These are phyloP conservation scores for Neurospora pannonica DNA, from an alignment of 495 filamentous ascomycete species.

Conservation along the genomic window DNA sequence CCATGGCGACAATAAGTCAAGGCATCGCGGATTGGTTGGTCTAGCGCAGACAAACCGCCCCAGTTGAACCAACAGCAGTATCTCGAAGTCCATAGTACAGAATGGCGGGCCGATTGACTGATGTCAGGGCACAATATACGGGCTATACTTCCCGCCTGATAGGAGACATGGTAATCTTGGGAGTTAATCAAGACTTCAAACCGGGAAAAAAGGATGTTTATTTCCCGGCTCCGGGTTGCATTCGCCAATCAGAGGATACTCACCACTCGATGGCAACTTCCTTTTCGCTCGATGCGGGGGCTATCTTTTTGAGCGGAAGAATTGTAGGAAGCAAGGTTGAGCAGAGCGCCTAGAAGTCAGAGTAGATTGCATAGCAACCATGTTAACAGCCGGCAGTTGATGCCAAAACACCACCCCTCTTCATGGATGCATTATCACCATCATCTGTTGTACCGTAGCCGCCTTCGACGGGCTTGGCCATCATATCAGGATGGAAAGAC, in stretches of 20 bases:
- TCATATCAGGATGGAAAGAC: not conserved
- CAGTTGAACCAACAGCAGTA: not conserved
- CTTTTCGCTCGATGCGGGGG: not conserved
- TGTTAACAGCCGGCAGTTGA: constrained; percentile 1
- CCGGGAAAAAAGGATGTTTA: not conserved
- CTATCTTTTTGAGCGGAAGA: not conserved
- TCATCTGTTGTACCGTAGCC: not conserved
- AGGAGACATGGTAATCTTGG: not conserved
- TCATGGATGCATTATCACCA: not conserved
- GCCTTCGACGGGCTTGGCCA: not conserved
- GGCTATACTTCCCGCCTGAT: not conserved
- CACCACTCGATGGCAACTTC: not conserved
- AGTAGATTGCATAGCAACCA: not conserved
- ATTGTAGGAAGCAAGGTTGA: not conserved
- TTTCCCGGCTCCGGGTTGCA: not conserved
- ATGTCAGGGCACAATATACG: not conserved
- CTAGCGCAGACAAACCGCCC: not conserved
- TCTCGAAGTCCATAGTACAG: not conserved
- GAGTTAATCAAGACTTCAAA: not conserved
- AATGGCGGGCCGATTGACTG: not conserved
- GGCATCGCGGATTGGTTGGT: not conserved
- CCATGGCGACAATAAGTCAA: not conserved
- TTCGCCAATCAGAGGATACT: not conserved
- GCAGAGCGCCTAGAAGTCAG: not conserved
- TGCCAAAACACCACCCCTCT: not conserved